Percentiles rank a stretch among this genome's conserved stretches.
These are phyloP conservation scores for Cardamine chenopodiifolia DNA, from an alignment of 345 rosid genomes.

Conservation along the genomic window DNA sequence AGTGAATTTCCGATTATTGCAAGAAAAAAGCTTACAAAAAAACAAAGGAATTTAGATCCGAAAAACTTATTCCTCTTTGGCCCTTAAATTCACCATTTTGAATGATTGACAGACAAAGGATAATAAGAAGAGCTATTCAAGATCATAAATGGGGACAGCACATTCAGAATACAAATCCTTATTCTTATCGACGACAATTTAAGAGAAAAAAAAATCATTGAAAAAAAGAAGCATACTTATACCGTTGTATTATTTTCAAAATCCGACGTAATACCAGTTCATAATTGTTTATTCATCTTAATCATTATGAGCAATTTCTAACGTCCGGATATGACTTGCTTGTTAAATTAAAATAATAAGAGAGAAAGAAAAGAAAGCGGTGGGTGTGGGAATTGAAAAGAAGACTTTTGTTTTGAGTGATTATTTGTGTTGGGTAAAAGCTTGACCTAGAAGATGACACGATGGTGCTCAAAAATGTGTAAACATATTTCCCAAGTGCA, in stretches of 20 bases:
- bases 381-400: slow-evolving; percentile 33
- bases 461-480: slow-evolving; percentile 33
- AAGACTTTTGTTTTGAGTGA: slow-evolving; percentile 44
- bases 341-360: slow-evolving; percentile 20
- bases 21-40: neutral
- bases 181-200: neutral
- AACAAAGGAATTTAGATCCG: neutral
- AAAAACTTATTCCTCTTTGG: neutral
- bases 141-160: neutral
- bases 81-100: too few species aligned
- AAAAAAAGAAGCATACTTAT: neutral
- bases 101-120: too few species aligned
- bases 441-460: slow-evolving; percentile 44
- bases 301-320: slow-evolving; percentile 21
- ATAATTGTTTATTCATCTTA: slow-evolving; percentile 13
- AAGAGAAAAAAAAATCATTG: neutral
- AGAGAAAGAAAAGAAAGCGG: neutral
- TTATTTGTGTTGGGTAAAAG: slow-evolving; percentile 44
- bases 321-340: slow-evolving; percentile 34
- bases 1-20: neutral
- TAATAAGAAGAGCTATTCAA: neutral
- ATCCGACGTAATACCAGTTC: neutral
- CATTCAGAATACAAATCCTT: neutral
- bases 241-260: neutral
- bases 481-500: slow-evolving; percentile 38